Percentiles rank a stretch among this genome's conserved stretches.
These are phyloP conservation scores for Ceriops tagal DNA, from an alignment of 345 rosid species.

Conservation along the genomic window DNA sequence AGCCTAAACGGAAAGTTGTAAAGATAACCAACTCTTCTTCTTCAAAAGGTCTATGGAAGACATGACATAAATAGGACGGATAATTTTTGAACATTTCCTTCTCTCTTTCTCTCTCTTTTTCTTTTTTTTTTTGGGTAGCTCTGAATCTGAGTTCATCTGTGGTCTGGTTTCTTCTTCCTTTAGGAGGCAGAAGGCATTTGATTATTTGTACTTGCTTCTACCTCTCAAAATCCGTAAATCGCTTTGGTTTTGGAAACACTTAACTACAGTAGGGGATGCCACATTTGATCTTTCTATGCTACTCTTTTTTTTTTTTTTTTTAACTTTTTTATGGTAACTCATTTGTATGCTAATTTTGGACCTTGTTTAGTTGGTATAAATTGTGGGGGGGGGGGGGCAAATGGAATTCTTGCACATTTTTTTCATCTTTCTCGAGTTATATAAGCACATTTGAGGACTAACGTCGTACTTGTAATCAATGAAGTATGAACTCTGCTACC, in stretches of 20 bases:
- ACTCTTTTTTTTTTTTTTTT: too few species aligned
- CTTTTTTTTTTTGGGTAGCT: background rate
- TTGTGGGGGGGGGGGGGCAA: too few species aligned
- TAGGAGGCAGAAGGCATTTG: slow-evolving; percentile 4
- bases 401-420: too few species aligned
- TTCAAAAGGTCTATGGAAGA: slow-evolving; percentile 59
- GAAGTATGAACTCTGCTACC: too few species aligned
- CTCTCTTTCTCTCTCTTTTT: background rate
- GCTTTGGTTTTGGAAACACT: background rate
- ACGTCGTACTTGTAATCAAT: too few species aligned
- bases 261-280: background rate
- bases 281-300: too few species aligned
- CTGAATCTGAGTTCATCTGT: background rate
- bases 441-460: too few species aligned
- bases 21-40: slow-evolving; percentile 40
- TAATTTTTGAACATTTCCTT: background rate
- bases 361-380: too few species aligned
- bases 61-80: slow-evolving; percentile 19
- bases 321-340: too few species aligned
- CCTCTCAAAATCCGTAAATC: slow-evolving; percentile 12
- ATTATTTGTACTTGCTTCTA: slow-evolving; percentile 5
- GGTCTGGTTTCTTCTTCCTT: background rate
- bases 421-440: too few species aligned
- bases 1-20: slow-evolving; percentile 40
- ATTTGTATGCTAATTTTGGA: too few species aligned